phyloP scores from a whole-genome alignment of 2,329 filamentous ascomycete genomes.

The Iodosphaeria phyllophila region DNA sequence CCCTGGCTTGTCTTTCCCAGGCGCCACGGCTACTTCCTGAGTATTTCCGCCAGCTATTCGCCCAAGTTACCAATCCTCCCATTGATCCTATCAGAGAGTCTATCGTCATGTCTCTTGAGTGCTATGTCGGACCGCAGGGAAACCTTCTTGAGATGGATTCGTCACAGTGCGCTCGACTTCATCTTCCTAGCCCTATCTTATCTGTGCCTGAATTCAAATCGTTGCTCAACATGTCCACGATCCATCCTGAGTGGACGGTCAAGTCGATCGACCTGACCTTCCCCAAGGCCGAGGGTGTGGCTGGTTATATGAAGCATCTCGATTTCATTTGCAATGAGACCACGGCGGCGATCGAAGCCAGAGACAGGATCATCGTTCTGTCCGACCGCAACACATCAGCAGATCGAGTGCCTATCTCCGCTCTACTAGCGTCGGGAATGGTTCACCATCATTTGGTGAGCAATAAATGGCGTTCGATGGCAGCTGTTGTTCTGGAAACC shows the following conservation, averaged over 20 bases:
- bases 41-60: constrained; percentile 95
- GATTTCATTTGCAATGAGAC: constrained; percentile 77
- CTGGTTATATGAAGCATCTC: constrained; percentile 72
- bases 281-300: constrained; percentile 63
- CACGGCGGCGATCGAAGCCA: constrained; percentile 65
- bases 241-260: constrained; percentile 69
- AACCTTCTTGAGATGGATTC: constrained; percentile 89
- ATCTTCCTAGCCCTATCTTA: constrained; percentile 75
- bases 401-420: constrained; percentile 70
- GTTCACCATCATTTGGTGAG: constrained; percentile 89
- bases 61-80: constrained; percentile 92
- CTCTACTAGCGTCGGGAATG: constrained; percentile 76
- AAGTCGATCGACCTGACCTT: constrained; percentile 88
- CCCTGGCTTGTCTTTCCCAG: constrained; percentile 76
- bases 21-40: constrained; percentile 81
- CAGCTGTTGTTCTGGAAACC: constrained; percentile 75
- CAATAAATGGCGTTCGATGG: constrained; percentile 88
- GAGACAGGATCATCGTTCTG: constrained; percentile 71
- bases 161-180: constrained; percentile 69
- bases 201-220: constrained; percentile 84
- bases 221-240: constrained; percentile 53
- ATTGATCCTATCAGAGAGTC: constrained; percentile 96
- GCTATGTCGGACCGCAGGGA: constrained; percentile 89
- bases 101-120: constrained; percentile 94
- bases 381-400: constrained; percentile 74